These are phyloP conservation scores for Barbatosphaeria neglecta DNA, from an alignment of 495 filamentous ascomycete genomes.

Conservation along the genomic window DNA sequence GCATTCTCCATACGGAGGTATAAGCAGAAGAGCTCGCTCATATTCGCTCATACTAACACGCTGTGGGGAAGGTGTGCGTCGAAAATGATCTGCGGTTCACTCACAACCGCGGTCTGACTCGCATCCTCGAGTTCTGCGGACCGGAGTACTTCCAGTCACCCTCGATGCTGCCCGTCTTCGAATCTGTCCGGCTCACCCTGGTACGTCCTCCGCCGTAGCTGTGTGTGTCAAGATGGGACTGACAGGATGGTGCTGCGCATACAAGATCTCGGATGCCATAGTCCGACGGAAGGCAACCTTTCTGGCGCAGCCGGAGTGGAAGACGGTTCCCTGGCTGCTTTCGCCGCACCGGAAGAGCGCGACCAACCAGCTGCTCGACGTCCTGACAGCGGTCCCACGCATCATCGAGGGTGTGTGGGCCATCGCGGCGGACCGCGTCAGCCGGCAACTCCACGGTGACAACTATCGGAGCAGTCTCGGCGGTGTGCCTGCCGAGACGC, in stretches of 20 bases:
- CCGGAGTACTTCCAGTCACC: background rate
- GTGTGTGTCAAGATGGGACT: background rate
- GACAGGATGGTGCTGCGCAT: background rate
- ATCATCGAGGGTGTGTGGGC: background rate
- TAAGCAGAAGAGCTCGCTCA: too few relatives aligned
- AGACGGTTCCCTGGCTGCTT: conserved; percentile 1
- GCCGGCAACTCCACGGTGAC: background rate
- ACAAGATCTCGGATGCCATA: conserved; percentile 1
- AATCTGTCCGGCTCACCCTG: background rate
- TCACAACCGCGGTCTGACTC: background rate
- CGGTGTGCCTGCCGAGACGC: too few relatives aligned
- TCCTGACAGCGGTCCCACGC: background rate
- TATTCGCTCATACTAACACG: too few relatives aligned
- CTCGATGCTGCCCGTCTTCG: background rate
- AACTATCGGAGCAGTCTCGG: background rate
- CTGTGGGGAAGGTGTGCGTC: background rate
- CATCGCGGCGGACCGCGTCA: background rate
- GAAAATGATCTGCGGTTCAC: background rate
- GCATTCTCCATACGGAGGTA: too few relatives aligned
- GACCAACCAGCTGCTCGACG: conserved; percentile 1
- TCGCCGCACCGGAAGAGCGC: background rate
- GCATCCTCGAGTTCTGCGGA: background rate
- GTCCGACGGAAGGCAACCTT: conserved; percentile 1
- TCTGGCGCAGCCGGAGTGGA: background rate
- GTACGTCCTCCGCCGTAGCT: background rate